Base-by-base conservation (phyloP, 2,329 filamentous ascomycete genomes). In the Curvularia sp. region DNA sequence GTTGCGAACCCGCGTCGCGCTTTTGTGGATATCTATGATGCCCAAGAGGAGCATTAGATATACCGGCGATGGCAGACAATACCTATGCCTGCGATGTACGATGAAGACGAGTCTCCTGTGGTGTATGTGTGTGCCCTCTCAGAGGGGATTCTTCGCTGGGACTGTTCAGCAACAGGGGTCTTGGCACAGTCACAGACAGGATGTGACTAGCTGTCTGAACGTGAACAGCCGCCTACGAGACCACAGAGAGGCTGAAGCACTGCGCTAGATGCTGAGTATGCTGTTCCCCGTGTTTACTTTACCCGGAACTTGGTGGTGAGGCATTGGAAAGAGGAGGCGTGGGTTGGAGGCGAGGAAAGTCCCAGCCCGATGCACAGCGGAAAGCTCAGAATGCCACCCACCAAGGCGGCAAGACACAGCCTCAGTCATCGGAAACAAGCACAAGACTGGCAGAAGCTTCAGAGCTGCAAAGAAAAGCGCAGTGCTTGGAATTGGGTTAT, bases 181-280 rank as follows among this genome's bases (percentile, higher is more conserved):
- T 53, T 48, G 50, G 49, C 38, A 39, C 12, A 28, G 28, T n/a
- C 28, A 18, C 49, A 24, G 26, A 22, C 39, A 28, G 38, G 28
- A 44, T 30, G 28, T 24, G 26, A 22, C 22, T 8, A 39, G 26
- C 39, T 42, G 13, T 35, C 39, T 8, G 28, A 5, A 43, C 15
- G 38, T 42, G 9, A 43, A 35, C 38, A 39, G 18, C 39, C n/a
- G 18, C 39, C 20, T 13, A 33, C 28, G 39, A n/a, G 13, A n/a
- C 49, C 7, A 15, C 26, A 22, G 20, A 30, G 5, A 44, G 18
- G 26, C 38, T 22, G 24, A n/a, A 24, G 10, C 10, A 1, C 24
- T 15, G 13, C 3, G 7, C 8, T 24, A 30, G 24, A 39, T 20
- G 26, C 24, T 15, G 24, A 41, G 4, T n/a, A 41, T 41, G 5